phyloP scores from a whole-genome alignment of 2,329 filamentous ascomycete genomes.

The Aspergillus uvarum region DNA sequence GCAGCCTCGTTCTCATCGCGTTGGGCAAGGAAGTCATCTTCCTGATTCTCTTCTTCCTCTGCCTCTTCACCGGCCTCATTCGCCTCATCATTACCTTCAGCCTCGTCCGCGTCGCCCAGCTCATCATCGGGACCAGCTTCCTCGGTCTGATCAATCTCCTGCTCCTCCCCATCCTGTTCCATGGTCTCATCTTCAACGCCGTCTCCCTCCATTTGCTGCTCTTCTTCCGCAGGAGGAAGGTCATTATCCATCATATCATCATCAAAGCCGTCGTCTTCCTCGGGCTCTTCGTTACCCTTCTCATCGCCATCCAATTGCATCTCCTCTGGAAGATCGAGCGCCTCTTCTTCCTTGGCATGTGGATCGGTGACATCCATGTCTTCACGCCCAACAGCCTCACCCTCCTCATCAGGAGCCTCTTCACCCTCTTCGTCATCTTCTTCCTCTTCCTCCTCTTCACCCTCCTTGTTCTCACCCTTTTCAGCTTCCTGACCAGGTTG shows the following conservation, averaged over 20 bases:
- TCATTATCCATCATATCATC: slow-evolving; percentile 46
- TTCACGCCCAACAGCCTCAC: slow-evolving; percentile 62
- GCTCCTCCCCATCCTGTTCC: slow-evolving; percentile 28
- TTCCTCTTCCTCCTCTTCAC: slow-evolving; percentile 59
- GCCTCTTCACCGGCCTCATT: slow-evolving; percentile 42
- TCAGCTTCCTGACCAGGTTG: slow-evolving; percentile 46
- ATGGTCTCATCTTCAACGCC: slow-evolving; percentile 32
- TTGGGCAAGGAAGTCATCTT: slow-evolving; percentile 47
- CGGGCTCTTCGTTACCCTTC: slow-evolving; percentile 49
- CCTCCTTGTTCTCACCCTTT: slow-evolving; percentile 47
- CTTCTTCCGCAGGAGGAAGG: slow-evolving; percentile 37
- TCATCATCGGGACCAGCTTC: slow-evolving; percentile 44
- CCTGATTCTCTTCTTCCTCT: slow-evolving; percentile 56
- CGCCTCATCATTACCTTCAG: slow-evolving; percentile 50
- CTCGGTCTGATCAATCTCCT: slow-evolving; percentile 32
- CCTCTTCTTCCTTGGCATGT: slow-evolving; percentile 77
- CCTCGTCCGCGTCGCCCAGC: slow-evolving; percentile 42
- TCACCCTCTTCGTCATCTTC: slow-evolving; percentile 54
- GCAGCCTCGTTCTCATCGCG: slow-evolving; percentile 53
- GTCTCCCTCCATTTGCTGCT: slow-evolving; percentile 33
- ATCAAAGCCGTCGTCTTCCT: slow-evolving; percentile 45
- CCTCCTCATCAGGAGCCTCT: slow-evolving; percentile 56
- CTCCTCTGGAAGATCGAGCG: slow-evolving; percentile 81
- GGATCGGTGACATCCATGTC: slow-evolving; percentile 68
- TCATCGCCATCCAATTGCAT: slow-evolving; percentile 76